Evolutionary conservation across 805 yeast species (phyloP), one percentile per base, ranked within the genome.

Genomic region (Maudiozyma serrabonitensis): DNA sequence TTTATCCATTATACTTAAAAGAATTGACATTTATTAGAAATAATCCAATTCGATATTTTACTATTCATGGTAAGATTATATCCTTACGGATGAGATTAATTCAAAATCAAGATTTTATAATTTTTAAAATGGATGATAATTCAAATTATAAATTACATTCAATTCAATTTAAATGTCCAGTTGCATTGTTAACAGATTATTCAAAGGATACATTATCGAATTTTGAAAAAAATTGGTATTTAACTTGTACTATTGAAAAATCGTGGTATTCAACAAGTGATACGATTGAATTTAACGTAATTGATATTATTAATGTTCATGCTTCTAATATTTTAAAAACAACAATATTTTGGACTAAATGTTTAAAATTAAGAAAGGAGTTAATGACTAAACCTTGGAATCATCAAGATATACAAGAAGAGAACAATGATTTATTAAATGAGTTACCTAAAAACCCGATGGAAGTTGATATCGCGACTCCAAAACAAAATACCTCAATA

Each of bases 111-210:
- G 64, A 61, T 19, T 54, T 46, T 39, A 43, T 60, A n/a, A 41
- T 62, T 7, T 47, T 60, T 41, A 49, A 47, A 8, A 18, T 64
- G 2, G 67, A 64, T 53, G 62, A 62, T 51, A 50, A 0, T 69
- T 69, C 35, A 68, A 68, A 50, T 55, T 41, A 25, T 47, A 50
- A 16, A 11, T 45, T 2, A 40, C 46, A 6, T 44, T 15, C 4
- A 23, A 19, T 23, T 23, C 37, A 13, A 39, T 31, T 42, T 11
- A 42, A 42, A 19, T 42, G 45, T 31, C 25, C 45, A 35, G 16
- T 35, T 11, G 4, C 38, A 11, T 28, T 28, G 6, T 28, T 28
- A 35, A 13, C n/a, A 35, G 18, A 35, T n/a, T 35, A n/a, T n/a
- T 35, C 38, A 35, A 35, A n/a, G 8, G 38, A 35, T 13, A 15